These are phyloP conservation scores for Teunomyces barrocoloradensis DNA, from an alignment of 805 yeast genomes.

Conservation along the genomic window DNA sequence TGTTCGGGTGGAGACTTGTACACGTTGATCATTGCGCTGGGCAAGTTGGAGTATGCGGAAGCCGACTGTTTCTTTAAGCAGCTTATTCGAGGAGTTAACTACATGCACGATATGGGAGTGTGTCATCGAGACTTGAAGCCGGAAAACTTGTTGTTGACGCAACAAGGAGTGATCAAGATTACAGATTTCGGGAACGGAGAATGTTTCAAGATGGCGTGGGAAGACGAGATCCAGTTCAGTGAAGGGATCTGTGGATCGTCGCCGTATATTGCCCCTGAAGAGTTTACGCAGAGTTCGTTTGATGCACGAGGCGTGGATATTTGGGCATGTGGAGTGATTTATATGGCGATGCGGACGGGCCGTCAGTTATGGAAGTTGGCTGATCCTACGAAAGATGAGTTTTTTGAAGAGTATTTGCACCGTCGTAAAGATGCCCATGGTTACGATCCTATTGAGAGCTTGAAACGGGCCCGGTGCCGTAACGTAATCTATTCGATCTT, in stretches of 20 bases:
- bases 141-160: slow-evolving; percentile 74
- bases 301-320: slow-evolving; percentile 83
- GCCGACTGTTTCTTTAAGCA: slow-evolving; percentile 92
- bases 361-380: slow-evolving; percentile 91
- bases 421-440: slow-evolving; percentile 83
- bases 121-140: slow-evolving; percentile 90
- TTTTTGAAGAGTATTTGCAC: slow-evolving; percentile 67
- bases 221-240: slow-evolving; percentile 62
- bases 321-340: slow-evolving; percentile 92
- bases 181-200: slow-evolving; percentile 88
- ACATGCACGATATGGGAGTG: slow-evolving; percentile 88
- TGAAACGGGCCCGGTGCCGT: slow-evolving; percentile 84
- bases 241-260: slow-evolving; percentile 82
- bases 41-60: slow-evolving; percentile 76
- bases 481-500: slow-evolving; percentile 90
- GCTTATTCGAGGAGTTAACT: slow-evolving; percentile 74
- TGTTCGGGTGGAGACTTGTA: slow-evolving; percentile 82
- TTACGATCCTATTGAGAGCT: slow-evolving; percentile 83
- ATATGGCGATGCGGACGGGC: slow-evolving; percentile 94
- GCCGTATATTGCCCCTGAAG: slow-evolving; percentile 92
- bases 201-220: slow-evolving; percentile 86
- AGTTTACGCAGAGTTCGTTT: slow-evolving; percentile 59
- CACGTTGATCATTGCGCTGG: slow-evolving; percentile 68
- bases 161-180: slow-evolving; percentile 70
- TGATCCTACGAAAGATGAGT: slow-evolving; percentile 69